Evolutionary conservation across 2,329 filamentous ascomycete genomes (phyloP), one percentile per base, ranked within the genome.

Genomic region (Fusarium odoratissimum): DNA sequence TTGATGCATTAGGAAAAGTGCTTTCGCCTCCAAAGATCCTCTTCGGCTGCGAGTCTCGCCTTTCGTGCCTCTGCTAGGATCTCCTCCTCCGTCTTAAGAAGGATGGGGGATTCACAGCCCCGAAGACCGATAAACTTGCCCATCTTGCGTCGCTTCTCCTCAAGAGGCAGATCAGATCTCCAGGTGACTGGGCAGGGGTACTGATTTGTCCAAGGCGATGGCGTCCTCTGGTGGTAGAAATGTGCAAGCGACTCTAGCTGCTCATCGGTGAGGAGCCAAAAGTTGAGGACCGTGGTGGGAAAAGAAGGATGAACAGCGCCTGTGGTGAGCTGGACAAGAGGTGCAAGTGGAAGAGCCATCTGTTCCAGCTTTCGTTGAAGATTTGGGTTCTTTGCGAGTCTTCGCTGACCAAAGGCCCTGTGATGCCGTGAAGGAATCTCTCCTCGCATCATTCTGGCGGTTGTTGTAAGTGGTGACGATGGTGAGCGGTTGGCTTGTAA

Each of bases 61-160:
- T 79, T 77, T 42, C 84, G 77, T 13, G 83, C 85, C 60, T 84
- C 83, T 57, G 83, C 83, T 49, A 82, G 73, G 62, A 88, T 84
- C 71, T 88, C 84, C 40, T 88, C 85, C 74, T 88, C 84, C 13
- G 81, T 82, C 78, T 81, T 83, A 68, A 82, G 71, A 52, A 79
- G 60, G 57, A 77, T 67, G 14, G 84, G 84, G 23, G 79, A 79
- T 42, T 86, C 82, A 69, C 84, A 86, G 4, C 91, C 92, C 56
- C 89, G 83, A 63, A 95, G 83, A 17, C 92, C 92, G 78, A 94
- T 93, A 74, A 95, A 95, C 74, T 88, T 85, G 49, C 92, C 92
- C 78, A 94, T 89, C 82, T 91, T 90, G 69, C 92, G 84, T 69
- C 92, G 86, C 85, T 95, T 95, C 78, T 95, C 87, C 80, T 91